phyloP scores from a whole-genome alignment of 1,139 yeast species.

The Meyerozyma smithsonii region DNA sequence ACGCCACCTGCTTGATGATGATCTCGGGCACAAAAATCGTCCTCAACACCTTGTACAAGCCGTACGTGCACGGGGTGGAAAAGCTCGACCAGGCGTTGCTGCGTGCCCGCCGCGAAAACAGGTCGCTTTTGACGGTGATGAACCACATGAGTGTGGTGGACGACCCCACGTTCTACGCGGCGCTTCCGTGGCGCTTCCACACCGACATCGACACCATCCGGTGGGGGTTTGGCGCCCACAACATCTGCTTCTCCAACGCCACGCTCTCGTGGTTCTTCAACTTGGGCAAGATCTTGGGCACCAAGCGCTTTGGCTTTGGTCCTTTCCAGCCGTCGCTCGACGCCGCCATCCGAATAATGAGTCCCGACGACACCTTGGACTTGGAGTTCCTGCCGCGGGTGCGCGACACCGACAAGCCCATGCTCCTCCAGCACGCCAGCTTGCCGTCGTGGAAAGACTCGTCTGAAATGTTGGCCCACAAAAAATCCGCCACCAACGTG shows the following conservation, averaged over 20 bases:
- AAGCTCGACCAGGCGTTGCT: conserved; percentile 59
- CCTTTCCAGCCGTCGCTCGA: conserved; percentile 90
- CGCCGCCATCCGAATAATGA: conserved; percentile 79
- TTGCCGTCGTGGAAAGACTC: conserved; percentile 4
- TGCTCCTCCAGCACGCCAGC: conserved; percentile 29
- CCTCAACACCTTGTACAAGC: conserved; percentile 56
- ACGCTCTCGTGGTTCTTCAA: conserved; percentile 64
- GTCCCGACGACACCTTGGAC: conserved; percentile 71
- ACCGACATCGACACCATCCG: conserved; percentile 63
- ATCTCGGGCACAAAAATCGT: conserved; percentile 63
- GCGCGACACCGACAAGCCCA: conserved; percentile 24
- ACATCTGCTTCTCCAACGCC: conserved; percentile 71
- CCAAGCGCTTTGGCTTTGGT: conserved; percentile 85
- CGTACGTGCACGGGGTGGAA: conserved; percentile 57
- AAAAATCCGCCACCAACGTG: conserved; percentile 27
- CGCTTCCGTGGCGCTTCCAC: conserved; percentile 70
- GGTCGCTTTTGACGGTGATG: conserved; percentile 85
- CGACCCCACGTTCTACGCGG: conserved; percentile 89
- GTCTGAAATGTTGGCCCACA: conserved; percentile 18
- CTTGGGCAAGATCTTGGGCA: conserved; percentile 80
- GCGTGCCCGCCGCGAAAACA: conserved; percentile 58
- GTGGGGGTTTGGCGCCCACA: conserved; percentile 95
- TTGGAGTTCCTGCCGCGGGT: conserved; percentile 40
- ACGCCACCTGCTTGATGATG: conserved; percentile 64
- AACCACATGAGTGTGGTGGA: conserved; percentile 94